Evolutionary conservation across 2,329 filamentous ascomycete species (phyloP).

Genomic region (Aspergillus oerlinghausenensis): DNA sequence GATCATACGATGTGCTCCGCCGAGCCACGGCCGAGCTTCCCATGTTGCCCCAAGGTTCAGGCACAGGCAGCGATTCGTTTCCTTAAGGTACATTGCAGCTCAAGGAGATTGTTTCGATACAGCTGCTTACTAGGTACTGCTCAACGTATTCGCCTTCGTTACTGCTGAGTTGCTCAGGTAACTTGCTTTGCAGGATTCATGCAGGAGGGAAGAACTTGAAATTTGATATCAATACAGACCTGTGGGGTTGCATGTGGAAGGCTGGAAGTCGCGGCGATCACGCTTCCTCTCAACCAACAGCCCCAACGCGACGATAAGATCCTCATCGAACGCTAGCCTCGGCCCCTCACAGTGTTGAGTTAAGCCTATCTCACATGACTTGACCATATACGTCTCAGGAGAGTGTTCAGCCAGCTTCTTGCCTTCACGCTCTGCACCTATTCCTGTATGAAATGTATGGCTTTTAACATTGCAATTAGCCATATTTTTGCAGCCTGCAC

Average conservation of each 20-base stretch:
- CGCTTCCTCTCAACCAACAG: slow-evolving; percentile 5
- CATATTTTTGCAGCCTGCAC: background rate
- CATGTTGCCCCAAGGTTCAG: background rate
- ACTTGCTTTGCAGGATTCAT: background rate
- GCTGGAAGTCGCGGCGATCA: background rate
- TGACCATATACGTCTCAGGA: background rate
- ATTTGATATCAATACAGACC: background rate
- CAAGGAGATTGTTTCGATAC: background rate
- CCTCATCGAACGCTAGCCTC: background rate
- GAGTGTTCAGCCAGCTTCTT: background rate
- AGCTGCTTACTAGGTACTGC: background rate
- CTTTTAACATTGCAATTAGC: background rate
- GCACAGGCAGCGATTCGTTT: background rate
- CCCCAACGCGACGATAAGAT: slow-evolving; percentile 15
- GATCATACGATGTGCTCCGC: slow-evolving; percentile 26
- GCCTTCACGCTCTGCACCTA: background rate
- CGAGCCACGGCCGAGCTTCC: background rate
- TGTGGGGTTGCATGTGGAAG: slow-evolving; percentile 1
- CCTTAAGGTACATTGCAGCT: background rate
- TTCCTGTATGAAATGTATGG: background rate
- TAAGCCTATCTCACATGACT: background rate
- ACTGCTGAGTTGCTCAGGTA: background rate
- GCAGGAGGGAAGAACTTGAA: background rate
- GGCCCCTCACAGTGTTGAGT: background rate
- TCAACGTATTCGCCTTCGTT: background rate